Percentiles rank a stretch among this genome's conserved stretches.
These are phyloP conservation scores for Kurtzmaniella quercitrusa DNA, from an alignment of 1,139 yeast genomes.

Conservation along the genomic window DNA sequence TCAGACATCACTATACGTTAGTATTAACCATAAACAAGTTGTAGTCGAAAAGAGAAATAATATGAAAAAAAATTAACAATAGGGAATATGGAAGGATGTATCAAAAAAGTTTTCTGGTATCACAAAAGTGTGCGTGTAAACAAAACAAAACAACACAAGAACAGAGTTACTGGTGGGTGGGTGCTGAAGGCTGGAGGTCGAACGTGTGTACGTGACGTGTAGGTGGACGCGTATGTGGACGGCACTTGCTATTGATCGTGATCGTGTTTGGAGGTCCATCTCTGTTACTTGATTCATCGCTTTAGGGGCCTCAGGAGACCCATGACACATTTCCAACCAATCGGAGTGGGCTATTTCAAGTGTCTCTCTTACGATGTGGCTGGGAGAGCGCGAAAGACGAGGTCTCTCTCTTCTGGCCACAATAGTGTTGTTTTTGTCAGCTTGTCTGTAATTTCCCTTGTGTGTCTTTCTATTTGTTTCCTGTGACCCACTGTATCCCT, in stretches of 20 bases:
- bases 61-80: background rate
- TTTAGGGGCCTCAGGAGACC: no score
- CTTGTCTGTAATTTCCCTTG: no score
- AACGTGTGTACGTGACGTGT: no score
- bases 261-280: no score
- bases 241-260: no score
- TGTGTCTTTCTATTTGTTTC: no score
- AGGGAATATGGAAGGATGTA: background rate
- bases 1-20: constrained; percentile 29
- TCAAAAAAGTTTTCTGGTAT: background rate
- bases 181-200: no score
- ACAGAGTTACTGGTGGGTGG: background rate
- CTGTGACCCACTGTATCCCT: no score
- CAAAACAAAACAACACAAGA: background rate
- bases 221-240: no score
- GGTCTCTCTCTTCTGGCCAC: no score
- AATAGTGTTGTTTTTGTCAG: no score
- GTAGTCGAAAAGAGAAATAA: constrained; percentile 3
- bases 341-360: background rate
- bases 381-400: background rate
- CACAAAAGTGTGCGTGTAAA: background rate
- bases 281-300: no score
- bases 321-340: background rate
- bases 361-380: background rate
- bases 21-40: constrained; percentile 5